Evolutionary conservation across 768 basidiomycete genomes (phyloP).

Genomic region (Suillus spraguei): DNA sequence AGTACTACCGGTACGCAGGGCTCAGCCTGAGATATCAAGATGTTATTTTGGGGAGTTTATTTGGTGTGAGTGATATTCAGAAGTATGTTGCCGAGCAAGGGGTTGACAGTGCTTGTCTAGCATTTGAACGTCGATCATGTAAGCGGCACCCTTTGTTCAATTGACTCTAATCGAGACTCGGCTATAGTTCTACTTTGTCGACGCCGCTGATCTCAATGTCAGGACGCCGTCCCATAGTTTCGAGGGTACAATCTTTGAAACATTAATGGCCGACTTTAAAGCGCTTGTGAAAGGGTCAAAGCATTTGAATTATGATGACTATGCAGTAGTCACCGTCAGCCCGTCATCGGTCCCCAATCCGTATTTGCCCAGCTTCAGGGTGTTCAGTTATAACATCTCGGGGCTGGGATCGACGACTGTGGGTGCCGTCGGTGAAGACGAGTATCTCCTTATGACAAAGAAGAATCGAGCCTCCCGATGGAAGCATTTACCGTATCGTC

Average conservation of each 20-base stretch:
- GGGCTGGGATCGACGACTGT: constrained; percentile 23
- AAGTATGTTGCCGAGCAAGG: constrained; percentile 27
- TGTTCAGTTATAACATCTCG: constrained; percentile 82
- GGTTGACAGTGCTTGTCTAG: constrained; percentile 36
- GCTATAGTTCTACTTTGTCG: constrained; percentile 56
- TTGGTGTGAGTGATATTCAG: constrained; percentile 57
- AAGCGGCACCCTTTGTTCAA: constrained; percentile 28
- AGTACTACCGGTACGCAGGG: constrained; percentile 71
- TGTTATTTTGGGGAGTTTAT: constrained; percentile 85
- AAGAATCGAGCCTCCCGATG: constrained; percentile 9
- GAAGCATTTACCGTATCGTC: constrained; percentile 41
- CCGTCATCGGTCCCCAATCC: constrained; percentile 88
- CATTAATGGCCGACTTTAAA: constrained; percentile 65
- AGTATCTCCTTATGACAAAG: constrained; percentile 9
- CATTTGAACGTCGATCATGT: constrained; percentile 89
- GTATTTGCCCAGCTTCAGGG: constrained; percentile 78
- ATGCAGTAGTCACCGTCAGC: constrained; percentile 76
- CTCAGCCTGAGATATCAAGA: constrained; percentile 84
- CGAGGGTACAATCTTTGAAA: constrained; percentile 34
- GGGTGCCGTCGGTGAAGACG: constrained; percentile 15
- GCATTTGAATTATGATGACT: constrained; percentile 60
- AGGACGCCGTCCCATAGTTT: constrained; percentile 7
- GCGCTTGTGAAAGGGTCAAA: constrained; percentile 56
- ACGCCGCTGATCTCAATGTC: constrained; percentile 51
- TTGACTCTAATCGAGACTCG: not conserved